phyloP scores from a whole-genome alignment of 2,329 filamentous ascomycete genomes.

The Verticillium nonalfalfae region DNA sequence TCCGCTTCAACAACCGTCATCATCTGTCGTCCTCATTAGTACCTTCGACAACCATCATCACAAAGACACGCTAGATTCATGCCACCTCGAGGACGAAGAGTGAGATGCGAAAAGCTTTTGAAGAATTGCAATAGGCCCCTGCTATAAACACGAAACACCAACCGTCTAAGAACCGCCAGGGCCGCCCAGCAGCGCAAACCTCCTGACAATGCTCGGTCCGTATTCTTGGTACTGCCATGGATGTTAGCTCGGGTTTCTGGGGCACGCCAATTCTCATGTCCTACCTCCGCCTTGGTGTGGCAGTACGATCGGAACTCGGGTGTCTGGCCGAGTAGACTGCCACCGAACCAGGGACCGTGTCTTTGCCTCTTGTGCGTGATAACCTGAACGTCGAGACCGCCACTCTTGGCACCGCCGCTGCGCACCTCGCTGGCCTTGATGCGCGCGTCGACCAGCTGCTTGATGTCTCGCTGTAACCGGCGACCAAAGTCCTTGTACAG shows the following conservation, averaged over 20 bases:
- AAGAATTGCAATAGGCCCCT: background rate
- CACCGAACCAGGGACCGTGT: conserved; percentile 97
- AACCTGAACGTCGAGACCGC: conserved; percentile 92
- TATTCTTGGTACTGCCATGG: conserved; percentile 80
- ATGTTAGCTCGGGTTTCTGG: background rate
- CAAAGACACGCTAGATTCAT: background rate
- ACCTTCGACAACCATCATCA: background rate
- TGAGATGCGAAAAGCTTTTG: background rate
- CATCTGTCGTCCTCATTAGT: background rate
- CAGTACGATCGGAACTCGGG: conserved; percentile 98
- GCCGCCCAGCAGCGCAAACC: conserved; percentile 89
- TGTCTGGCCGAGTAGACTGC: conserved; percentile 91
- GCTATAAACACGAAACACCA: conserved; percentile 1
- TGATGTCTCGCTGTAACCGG: conserved; percentile 92
- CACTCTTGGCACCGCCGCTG: conserved; percentile 87
- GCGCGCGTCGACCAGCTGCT: conserved; percentile 87
- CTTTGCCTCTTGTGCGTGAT: conserved; percentile 96
- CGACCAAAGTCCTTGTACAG: conserved; percentile 98
- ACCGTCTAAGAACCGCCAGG: conserved; percentile 68
- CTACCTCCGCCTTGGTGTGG: conserved; percentile 78
- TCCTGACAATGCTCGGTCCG: conserved; percentile 88
- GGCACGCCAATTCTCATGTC: conserved; percentile 13
- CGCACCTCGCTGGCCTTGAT: conserved; percentile 88
- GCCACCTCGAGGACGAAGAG: background rate
- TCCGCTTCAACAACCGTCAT: background rate